Evolutionary conservation across 495 filamentous ascomycete genomes (phyloP).

Genomic region (Penicillium longicatenatum): DNA sequence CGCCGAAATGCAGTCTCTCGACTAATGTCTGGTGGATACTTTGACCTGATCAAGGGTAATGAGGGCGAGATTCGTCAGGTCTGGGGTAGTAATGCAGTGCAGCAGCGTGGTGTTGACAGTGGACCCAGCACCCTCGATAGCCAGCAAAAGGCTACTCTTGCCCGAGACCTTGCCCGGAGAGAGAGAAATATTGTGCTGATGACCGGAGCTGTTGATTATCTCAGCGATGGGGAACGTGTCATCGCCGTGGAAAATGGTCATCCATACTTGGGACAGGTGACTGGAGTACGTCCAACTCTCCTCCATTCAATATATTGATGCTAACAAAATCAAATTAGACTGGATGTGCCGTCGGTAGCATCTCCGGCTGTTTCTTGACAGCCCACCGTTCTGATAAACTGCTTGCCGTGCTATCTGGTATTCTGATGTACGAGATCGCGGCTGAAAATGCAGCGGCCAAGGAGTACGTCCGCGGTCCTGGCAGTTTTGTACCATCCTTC

Average conservation of each 20-base stretch:
- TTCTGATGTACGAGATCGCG: conserved; percentile 83
- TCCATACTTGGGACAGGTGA: conserved; percentile 73
- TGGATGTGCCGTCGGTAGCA: conserved; percentile 83
- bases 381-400: conserved; percentile 60
- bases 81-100: conserved; percentile 50
- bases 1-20: conserved; percentile 69
- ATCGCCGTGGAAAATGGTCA: conserved; percentile 77
- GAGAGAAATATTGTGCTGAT: conserved; percentile 78
- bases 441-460: conserved; percentile 69
- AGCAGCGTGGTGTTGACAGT: conserved; percentile 89
- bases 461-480: conserved; percentile 72
- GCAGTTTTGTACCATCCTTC: conserved; percentile 86
- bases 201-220: conserved; percentile 77
- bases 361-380: conserved; percentile 73
- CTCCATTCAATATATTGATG: not conserved
- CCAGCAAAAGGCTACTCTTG: conserved; percentile 59
- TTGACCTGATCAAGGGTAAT: conserved; percentile 93
- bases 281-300: conserved; percentile 54
- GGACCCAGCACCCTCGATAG: conserved; percentile 56
- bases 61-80: conserved; percentile 85
- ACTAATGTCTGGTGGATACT: conserved; percentile 74
- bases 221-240: conserved; percentile 72
- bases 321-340: conserved; percentile 42
- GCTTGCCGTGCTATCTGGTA: conserved; percentile 67
- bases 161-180: conserved; percentile 62